Evolutionary conservation across 129 eudicot genomes (phyloP).

Genomic region (Tagetes patula): DNA sequence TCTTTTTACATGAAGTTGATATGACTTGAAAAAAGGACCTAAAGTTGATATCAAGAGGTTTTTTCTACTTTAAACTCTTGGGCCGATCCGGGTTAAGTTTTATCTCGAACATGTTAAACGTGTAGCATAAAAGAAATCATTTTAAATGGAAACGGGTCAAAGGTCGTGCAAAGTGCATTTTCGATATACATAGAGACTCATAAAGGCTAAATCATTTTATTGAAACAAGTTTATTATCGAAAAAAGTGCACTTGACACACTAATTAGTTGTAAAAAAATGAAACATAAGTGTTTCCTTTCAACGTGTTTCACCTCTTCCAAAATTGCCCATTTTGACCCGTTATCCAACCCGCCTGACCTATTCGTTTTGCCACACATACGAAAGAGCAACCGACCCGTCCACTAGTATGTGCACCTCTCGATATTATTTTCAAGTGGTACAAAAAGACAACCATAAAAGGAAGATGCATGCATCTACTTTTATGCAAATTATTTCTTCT

Average conservation of each 20-base stretch:
- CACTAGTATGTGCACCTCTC: constrained; percentile 7
- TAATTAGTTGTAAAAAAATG: neutral
- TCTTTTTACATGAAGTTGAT: neutral
- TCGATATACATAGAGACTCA: neutral
- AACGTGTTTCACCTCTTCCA: neutral
- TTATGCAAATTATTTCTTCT: constrained; percentile 7
- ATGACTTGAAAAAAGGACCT: neutral
- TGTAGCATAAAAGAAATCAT: no score
- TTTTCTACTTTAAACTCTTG: neutral
- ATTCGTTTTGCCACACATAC: neutral
- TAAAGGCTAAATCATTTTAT: neutral
- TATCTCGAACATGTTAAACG: neutral
- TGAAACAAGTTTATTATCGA: no score
- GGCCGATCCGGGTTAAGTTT: neutral
- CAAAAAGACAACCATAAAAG: constrained; percentile 23
- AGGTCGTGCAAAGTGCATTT: neutral
- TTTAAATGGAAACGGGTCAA: neutral
- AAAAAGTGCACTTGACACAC: neutral
- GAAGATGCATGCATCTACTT: constrained; percentile 36
- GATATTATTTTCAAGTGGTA: constrained; percentile 29
- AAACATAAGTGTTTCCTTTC: neutral
- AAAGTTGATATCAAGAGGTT: neutral
- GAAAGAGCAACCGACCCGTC: neutral
- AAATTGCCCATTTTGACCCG: neutral
- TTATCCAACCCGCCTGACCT: neutral